Evolutionary conservation across 257 asterid species (phyloP).

Genomic region (Cruciata laevipes): DNA sequence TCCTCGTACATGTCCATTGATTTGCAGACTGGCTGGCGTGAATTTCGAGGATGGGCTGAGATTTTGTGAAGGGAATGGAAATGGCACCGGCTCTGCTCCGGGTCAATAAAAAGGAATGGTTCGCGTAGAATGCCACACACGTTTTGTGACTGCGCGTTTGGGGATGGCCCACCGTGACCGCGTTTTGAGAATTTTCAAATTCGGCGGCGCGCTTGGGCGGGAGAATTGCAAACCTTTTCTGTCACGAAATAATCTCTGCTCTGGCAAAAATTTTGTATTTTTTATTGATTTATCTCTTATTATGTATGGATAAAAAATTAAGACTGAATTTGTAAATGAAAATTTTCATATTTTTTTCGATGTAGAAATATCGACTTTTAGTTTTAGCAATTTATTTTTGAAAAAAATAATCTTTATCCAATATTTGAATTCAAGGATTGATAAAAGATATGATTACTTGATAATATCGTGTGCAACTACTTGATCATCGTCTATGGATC

Average conservation of each 20-base stretch:
- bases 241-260: not conserved
- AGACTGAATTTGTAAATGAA: no score
- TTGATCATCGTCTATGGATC: not conserved
- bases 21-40: not conserved
- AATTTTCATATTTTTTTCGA: no score
- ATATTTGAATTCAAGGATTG: no score
- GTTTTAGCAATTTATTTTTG: no score
- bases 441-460: no score
- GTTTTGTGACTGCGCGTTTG: slow-evolving; percentile 6
- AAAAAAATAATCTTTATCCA: no score
- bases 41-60: not conserved
- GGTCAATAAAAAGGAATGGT: not conserved
- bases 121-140: not conserved
- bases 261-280: no score
- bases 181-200: slow-evolving; percentile 27
- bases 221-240: slow-evolving; percentile 14
- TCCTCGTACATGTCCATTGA: slow-evolving; percentile 41
- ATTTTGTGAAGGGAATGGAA: slow-evolving; percentile 32
- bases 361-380: no score
- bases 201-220: slow-evolving; percentile 57
- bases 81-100: slow-evolving; percentile 45
- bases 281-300: no score
- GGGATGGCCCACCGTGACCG: slow-evolving; percentile 33
- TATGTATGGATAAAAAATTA: no score
- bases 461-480: not conserved